phyloP scores from a whole-genome alignment of 345 rosid genomes.

The Lumnitzera littorea region DNA sequence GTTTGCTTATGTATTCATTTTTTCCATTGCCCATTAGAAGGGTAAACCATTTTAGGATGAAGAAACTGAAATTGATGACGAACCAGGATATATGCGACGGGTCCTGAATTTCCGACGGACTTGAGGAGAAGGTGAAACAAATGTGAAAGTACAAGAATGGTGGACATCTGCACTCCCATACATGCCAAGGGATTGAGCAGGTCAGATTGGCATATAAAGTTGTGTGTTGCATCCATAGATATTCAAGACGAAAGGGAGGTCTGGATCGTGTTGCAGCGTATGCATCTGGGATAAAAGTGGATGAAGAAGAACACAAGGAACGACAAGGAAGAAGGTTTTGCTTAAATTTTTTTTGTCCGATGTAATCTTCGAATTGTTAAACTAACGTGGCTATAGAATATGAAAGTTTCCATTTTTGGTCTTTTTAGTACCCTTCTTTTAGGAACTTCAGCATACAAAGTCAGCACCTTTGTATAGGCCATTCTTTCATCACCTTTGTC shows the following conservation, averaged over 20 bases:
- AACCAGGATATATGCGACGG: constrained; percentile 83
- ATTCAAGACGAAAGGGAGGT: too few species aligned
- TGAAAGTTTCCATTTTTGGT: too few species aligned
- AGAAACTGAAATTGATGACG: background rate
- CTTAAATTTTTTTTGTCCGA: too few species aligned
- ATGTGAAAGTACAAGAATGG: constrained; percentile 80
- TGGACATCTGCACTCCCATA: constrained; percentile 50
- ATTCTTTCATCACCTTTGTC: too few species aligned
- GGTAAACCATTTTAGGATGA: background rate
- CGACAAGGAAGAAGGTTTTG: too few species aligned
- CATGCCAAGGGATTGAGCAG: constrained; percentile 67
- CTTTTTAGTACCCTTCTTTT: too few species aligned
- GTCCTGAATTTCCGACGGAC: constrained; percentile 72
- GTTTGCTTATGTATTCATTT: background rate
- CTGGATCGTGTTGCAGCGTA: background rate
- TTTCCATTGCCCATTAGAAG: too few species aligned
- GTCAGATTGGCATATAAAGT: constrained; percentile 21
- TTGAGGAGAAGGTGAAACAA: constrained; percentile 69
- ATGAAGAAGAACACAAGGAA: too few species aligned
- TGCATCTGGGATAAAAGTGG: background rate
- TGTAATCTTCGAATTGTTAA: too few species aligned
- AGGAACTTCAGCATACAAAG: too few species aligned
- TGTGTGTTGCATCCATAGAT: constrained; percentile 23
- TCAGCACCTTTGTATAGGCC: too few species aligned
- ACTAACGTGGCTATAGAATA: too few species aligned